A percentile compares a stretch with the other conserved stretches of the same genome.
Evolutionary conservation across 768 basidiomycete genomes (phyloP).

Genomic region (Lactarius indigo): DNA sequence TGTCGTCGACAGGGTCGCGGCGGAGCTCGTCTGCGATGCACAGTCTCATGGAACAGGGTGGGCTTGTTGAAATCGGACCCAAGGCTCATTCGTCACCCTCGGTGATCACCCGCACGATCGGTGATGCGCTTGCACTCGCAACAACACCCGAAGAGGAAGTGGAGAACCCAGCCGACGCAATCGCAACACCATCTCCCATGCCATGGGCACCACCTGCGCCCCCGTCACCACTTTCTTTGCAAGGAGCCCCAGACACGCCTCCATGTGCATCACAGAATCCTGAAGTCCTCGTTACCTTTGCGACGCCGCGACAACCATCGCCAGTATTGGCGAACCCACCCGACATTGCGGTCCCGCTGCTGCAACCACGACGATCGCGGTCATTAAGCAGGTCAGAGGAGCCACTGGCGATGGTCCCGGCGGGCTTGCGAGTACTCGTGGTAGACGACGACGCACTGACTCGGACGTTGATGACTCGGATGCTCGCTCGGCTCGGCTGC

Average conservation of each 20-base stretch:
- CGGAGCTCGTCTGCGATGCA: slow-evolving; percentile 47
- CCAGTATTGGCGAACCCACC: not conserved
- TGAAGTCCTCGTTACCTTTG: not conserved
- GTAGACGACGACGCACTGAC: slow-evolving; percentile 84
- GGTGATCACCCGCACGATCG: slow-evolving; percentile 42
- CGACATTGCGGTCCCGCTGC: not conserved
- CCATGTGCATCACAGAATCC: slow-evolving; percentile 3
- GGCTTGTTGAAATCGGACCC: slow-evolving; percentile 54
- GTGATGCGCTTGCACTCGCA: slow-evolving; percentile 28
- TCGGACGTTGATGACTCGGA: slow-evolving; percentile 73
- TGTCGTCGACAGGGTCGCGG: slow-evolving; percentile 1
- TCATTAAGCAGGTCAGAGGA: slow-evolving; percentile 14
- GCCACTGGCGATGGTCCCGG: slow-evolving; percentile 36
- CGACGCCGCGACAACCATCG: not conserved
- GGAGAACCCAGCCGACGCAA: slow-evolving; percentile 10
- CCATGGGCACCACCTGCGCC: not conserved
- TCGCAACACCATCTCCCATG: not conserved
- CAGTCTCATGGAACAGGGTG: slow-evolving; percentile 65
- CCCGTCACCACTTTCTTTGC: not conserved
- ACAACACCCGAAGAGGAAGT: slow-evolving; percentile 11
- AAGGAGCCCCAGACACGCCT: not conserved
- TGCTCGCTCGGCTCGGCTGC: slow-evolving; percentile 77
- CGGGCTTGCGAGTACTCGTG: slow-evolving; percentile 63
- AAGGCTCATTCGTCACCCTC: slow-evolving; percentile 36
- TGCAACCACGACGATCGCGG: not conserved